Evolutionary conservation across 1,139 yeast species (phyloP), one percentile per base, ranked within the genome.

Genomic region (Taphrina communis): DNA sequence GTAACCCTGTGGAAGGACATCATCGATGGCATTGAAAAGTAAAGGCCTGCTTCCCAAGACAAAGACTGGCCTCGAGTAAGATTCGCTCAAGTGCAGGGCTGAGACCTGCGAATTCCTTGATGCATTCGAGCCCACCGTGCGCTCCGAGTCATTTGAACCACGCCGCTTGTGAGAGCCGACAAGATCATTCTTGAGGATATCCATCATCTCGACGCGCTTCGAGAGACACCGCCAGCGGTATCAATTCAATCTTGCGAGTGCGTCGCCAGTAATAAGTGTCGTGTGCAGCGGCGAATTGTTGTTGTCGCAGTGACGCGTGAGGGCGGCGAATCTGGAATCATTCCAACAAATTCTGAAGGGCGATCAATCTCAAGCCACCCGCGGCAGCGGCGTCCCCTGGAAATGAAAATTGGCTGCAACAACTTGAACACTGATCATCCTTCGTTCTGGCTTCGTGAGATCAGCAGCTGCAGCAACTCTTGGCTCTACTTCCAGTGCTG

Each of bases 61-160:
- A 52, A 62, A 62, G 52, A 62, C 66, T 39, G 66, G 66, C 14
- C 66, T 21, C 9, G 66, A 62, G 59, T 62, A 62, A 6, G 55
- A 44, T 21, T 62, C 66, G 59, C 66, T 62, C n/a, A 62, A 52
- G 21, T 62, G 66, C 51, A 62, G 53, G 17, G 66, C 66, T 21
- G 59, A 51, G 25, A 62, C 38, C 42, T 62, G 66, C 5, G 66
- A 62, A 51, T 48, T 50, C n/a, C 38, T 11, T 31, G 65, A 60
- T 12, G 50, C 59, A 51, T 41, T 62, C 35, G 66, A 62, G 41
- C 48, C 66, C 14, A 56, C 36, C 17, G 48, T 39, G 14, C 60
- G 60, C 21, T 56, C 60, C 11, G 60, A 56, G n/a, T 56, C 60
- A 35, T 19, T 56, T 5, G 60, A 56, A 39, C 17, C 42, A 3